These are phyloP conservation scores for Blumeriella jaapii DNA, from an alignment of 2,329 filamentous ascomycete species.

Conservation along the genomic window DNA sequence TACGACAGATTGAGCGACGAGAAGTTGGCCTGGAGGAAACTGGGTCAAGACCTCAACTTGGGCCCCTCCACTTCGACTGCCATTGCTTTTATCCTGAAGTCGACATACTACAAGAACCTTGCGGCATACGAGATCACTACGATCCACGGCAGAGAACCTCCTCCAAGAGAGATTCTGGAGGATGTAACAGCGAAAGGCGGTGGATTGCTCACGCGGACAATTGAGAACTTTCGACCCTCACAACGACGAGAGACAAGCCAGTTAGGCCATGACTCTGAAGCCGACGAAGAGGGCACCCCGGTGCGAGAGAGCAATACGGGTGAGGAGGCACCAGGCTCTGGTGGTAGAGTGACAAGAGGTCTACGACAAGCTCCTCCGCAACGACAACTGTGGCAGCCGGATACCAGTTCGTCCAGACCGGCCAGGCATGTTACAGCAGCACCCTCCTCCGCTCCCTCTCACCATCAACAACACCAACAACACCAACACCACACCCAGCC, in stretches of 20 bases:
- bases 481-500: constrained; percentile 21
- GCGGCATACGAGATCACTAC: constrained; percentile 77
- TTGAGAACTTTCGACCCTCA: constrained; percentile 59
- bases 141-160: constrained; percentile 67
- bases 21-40: constrained; percentile 75
- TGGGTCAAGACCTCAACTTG: constrained; percentile 64
- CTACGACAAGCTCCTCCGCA: constrained; percentile 76
- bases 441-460: constrained; percentile 23
- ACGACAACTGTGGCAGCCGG: constrained; percentile 74
- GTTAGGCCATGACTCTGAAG: constrained; percentile 41
- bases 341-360: constrained; percentile 48
- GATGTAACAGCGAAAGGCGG: constrained; percentile 68
- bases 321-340: constrained; percentile 40
- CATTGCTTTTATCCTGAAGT: constrained; percentile 78
- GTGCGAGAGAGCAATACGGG: constrained; percentile 38
- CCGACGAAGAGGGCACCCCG: constrained; percentile 48
- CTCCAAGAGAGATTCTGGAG: constrained; percentile 79
- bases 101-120: constrained; percentile 81
- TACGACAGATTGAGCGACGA: constrained; percentile 78
- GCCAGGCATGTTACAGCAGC: constrained; percentile 45
- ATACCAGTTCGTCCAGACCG: constrained; percentile 53
- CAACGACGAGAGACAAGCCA: constrained; percentile 31
- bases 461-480: constrained; percentile 22
- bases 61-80: constrained; percentile 65
- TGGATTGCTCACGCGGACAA: constrained; percentile 62